Evolutionary conservation across 2,329 filamentous ascomycete genomes (phyloP).

Genomic region (Aspergillus quadrilineatus): DNA sequence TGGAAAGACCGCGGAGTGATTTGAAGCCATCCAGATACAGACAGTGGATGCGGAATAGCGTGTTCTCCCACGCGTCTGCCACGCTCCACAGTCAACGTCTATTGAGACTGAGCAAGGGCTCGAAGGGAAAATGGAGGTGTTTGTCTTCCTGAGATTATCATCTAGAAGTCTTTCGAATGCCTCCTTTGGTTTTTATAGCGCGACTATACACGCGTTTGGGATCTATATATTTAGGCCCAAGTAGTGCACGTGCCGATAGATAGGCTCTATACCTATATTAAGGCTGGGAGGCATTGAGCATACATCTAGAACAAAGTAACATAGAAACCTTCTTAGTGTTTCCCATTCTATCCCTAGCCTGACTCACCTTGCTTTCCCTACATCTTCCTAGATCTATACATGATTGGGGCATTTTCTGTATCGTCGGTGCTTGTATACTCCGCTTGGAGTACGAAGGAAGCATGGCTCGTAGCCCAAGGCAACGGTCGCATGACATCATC

Average conservation of each 20-base stretch:
- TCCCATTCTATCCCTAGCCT: no score
- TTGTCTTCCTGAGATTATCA: background rate
- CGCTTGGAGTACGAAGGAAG: no score
- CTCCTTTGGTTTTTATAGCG: background rate
- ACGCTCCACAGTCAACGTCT: slow-evolving; percentile 3
- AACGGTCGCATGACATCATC: background rate
- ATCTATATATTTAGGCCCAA: background rate
- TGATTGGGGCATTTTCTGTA: no score
- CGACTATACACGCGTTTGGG: background rate
- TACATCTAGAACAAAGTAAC: no score
- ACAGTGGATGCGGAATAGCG: slow-evolving; percentile 6
- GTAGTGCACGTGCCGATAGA: background rate
- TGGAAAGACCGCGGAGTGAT: slow-evolving; percentile 1
- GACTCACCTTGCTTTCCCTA: no score
- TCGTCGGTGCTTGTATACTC: no score
- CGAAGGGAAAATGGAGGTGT: background rate
- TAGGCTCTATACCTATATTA: no score
- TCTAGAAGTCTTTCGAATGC: background rate
- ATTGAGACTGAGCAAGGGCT: background rate
- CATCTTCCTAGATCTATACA: no score
- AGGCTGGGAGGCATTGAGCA: no score
- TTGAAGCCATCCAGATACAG: slow-evolving; percentile 4
- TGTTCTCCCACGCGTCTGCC: slow-evolving; percentile 11
- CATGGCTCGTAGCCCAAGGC: no score
- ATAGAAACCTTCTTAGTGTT: no score